Evolutionary conservation across 768 basidiomycete genomes (phyloP), one percentile per base, ranked within the genome.

Genomic region (Mycena floridula): DNA sequence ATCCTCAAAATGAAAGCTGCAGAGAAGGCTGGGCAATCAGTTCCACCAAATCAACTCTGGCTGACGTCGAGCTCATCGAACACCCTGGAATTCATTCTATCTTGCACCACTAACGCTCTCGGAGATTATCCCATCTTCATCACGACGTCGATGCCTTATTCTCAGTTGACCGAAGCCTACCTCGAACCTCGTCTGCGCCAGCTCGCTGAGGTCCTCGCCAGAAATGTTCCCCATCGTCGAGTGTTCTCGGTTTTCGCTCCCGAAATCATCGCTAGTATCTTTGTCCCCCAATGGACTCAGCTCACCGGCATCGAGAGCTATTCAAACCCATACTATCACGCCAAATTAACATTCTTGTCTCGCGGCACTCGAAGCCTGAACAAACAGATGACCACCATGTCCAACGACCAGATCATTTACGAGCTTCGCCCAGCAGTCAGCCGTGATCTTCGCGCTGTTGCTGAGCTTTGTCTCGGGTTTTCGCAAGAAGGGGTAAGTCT

Each of bases 101-200:
- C 82, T 9, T 77, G 77, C 50, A 85, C 81, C 0, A 59, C 70
- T 23, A 77, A 76, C 0, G 56, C 61, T 16, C 62, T 82, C 40
- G 84, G 76, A 1, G 55, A 65, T 38, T 84, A 88, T 50, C 88
- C 87, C 3, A 52, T 84, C 7, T 89, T 89, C 63, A 65, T 89
- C 23, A 75, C 70, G 54, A 74, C 67, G 21, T 65, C 67, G 25
- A 68, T 68, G 47, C 70, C 65, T 0, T 66, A 54, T 54, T 58
- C 62, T 13, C 47, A 50, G 5, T 67, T 85, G 24, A 50, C 59
- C 38, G 36, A 53, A n/a, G 53, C 65, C 1, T 60, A 62, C 28
- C 56, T 77, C 12, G 44, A 53, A 2, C 65, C 64, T 5, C 67
- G 74, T 9, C 57, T 89, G 23, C 36, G 47, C 2, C 47, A 55